Evolutionary conservation across 495 filamentous ascomycete genomes (phyloP), one percentile per base, ranked within the genome.

Genomic region (Usnea hakonensis): DNA sequence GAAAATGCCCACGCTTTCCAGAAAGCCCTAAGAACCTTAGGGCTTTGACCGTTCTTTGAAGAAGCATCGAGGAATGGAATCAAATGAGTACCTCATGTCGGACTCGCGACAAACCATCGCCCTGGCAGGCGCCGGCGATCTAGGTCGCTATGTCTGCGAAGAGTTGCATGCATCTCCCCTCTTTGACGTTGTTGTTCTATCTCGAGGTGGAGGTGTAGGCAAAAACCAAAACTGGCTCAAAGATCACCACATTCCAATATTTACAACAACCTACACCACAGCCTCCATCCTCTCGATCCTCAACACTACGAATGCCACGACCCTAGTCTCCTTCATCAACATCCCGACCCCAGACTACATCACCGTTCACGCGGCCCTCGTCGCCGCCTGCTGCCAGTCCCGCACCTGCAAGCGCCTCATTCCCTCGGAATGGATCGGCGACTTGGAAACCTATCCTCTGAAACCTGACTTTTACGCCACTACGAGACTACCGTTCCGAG

Each of bases 271-370:
- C 50, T 64, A 66, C 28, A 62, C 55, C 37, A 13, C 50, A 13
- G 13, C 40, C 26, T 64, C 57, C 21, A 9, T 55, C 26, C 37
- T 50, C 11, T 0, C 32, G 8, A 57, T 65, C 58, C 63, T 65
- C 52, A 48, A 61, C 30, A 26, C 48, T 9, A 57, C 36, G 5
- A 23, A 40, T 3, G n/a, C 38, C 6, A 57, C 63, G 1, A 65
- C 33, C 0, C 5, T 62, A 3, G 37, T 55, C 4, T 62, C 64
- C 4, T 32, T 62, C 19, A 30, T 66, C 59, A 54, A 52, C 79
- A 66, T 81, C 76, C 63, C 84, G 84, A 62, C 79, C 81, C 28
- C 58, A 16, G n/a, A 54, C 41, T 67, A 67, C 43, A 58, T 57
- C 53, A n/a, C 17, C 28, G 46, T 7, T 1, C 68, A 66, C 59